phyloP scores from a whole-genome alignment of 306 rosid species.

The Cyclanthera cordifolia region DNA sequence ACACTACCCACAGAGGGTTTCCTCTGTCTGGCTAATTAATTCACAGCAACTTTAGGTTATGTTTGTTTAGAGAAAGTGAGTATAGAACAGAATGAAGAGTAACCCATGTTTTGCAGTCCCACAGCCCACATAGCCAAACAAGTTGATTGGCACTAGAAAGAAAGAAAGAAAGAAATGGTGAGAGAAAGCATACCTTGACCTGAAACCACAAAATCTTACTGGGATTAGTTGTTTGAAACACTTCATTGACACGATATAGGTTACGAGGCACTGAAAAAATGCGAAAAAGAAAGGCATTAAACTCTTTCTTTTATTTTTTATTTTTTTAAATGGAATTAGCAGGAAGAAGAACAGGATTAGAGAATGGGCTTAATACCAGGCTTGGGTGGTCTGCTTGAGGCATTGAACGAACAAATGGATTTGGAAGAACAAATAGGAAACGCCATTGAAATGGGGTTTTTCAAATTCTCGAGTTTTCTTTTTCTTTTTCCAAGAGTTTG shows the following conservation, averaged over 20 bases:
- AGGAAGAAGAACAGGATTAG: background rate
- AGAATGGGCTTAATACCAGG: slow-evolving; percentile 50
- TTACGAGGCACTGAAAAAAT: slow-evolving; percentile 27
- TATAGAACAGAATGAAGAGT: too few species aligned
- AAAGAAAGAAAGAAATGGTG: background rate
- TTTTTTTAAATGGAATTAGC: background rate
- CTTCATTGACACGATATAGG: slow-evolving; percentile 41
- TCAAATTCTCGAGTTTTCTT: background rate
- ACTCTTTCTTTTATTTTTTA: too few species aligned
- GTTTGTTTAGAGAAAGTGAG: too few species aligned
- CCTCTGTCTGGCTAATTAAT: too few species aligned
- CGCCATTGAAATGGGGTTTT: slow-evolving; percentile 38
- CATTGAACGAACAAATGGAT: slow-evolving; percentile 45
- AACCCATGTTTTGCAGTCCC: too few species aligned
- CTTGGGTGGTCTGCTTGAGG: slow-evolving; percentile 55
- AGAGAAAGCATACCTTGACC: slow-evolving; percentile 49
- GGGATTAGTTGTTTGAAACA: slow-evolving; percentile 41
- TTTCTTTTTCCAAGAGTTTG: too few species aligned
- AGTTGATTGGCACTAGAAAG: background rate
- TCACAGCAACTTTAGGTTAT: too few species aligned
- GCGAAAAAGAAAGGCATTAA: too few species aligned
- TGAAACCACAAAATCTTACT: slow-evolving; percentile 44
- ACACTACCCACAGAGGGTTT: too few species aligned
- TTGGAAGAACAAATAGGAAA: slow-evolving; percentile 28
- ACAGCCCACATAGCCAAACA: too few species aligned